Percentiles rank a stretch among this genome's conserved stretches.
phyloP scores from a whole-genome alignment of 176 grass and related monocot genomes.

The Oryza glumipatula region DNA sequence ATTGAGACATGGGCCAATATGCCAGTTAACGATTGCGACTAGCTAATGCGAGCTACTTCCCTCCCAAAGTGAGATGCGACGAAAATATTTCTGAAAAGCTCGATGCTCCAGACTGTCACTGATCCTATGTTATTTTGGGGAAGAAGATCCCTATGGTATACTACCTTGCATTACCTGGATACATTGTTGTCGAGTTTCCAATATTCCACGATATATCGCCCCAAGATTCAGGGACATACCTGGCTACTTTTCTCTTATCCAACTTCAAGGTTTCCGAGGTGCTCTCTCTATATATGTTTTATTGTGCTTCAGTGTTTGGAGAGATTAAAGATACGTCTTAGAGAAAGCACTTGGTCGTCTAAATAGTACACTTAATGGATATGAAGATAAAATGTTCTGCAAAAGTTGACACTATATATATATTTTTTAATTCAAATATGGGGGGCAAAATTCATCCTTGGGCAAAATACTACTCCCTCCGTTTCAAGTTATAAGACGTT shows the following conservation, averaged over 20 bases:
- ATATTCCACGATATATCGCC: too few relatives aligned
- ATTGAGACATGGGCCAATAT: background rate
- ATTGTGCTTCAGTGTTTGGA: background rate
- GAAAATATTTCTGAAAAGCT: constrained; percentile 10
- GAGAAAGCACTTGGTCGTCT: too few relatives aligned
- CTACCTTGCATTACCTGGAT: background rate
- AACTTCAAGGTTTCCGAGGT: background rate
- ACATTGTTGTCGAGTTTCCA: too few relatives aligned
- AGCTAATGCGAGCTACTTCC: background rate
- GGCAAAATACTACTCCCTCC: too few relatives aligned
- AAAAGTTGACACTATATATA: background rate
- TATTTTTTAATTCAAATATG: background rate
- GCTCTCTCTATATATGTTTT: background rate
- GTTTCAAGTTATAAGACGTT: too few relatives aligned
- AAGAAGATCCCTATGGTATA: background rate
- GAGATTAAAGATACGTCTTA: background rate
- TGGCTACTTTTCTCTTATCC: background rate
- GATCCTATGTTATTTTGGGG: background rate
- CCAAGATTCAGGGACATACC: background rate
- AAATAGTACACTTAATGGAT: constrained; percentile 9
- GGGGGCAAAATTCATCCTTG: background rate
- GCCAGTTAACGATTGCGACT: constrained; percentile 8
- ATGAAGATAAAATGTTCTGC: background rate
- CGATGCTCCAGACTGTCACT: background rate
- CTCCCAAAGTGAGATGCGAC: background rate